Evolutionary conservation across 495 filamentous ascomycete species (phyloP).

Genomic region (Amphirosellinia nigrospora): DNA sequence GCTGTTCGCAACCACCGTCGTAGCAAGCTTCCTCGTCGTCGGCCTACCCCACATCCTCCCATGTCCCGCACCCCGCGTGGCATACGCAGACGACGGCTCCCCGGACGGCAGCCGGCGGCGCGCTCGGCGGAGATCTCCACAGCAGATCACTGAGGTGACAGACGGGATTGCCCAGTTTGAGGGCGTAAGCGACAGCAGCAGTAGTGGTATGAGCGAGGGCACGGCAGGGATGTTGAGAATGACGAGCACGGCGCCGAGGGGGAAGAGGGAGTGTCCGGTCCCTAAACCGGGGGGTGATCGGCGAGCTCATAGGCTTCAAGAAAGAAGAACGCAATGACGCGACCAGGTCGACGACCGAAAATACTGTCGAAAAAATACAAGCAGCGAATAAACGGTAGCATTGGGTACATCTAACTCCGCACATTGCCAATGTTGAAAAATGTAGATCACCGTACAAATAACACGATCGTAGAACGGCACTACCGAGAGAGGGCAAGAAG

Average conservation of each 20-base stretch:
- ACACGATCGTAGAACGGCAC: neutral
- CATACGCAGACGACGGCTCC: slow-evolving; percentile 69
- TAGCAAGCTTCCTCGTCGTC: slow-evolving; percentile 90
- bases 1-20: slow-evolving; percentile 92
- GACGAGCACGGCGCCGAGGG: slow-evolving; percentile 39
- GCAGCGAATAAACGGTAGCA: slow-evolving; percentile 16
- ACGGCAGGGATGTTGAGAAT: slow-evolving; percentile 18
- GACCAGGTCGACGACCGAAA: neutral
- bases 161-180: slow-evolving; percentile 48
- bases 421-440: neutral
- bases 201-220: slow-evolving; percentile 14
- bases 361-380: neutral
- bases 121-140: slow-evolving; percentile 37
- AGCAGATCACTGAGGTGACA: slow-evolving; percentile 38
- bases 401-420: neutral
- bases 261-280: slow-evolving; percentile 72
- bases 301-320: slow-evolving; percentile 74
- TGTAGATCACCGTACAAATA: slow-evolving; percentile 8
- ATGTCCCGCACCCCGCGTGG: slow-evolving; percentile 81
- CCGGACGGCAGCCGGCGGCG: slow-evolving; percentile 54
- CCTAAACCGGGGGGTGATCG: slow-evolving; percentile 82
- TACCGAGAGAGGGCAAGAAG: neutral
- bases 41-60: slow-evolving; percentile 90
- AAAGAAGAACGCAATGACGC: slow-evolving; percentile 18
- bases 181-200: slow-evolving; percentile 26